Evolutionary conservation across 805 yeast species (phyloP), one percentile per base, ranked within the genome.

Genomic region (Naumovozyma baii): DNA sequence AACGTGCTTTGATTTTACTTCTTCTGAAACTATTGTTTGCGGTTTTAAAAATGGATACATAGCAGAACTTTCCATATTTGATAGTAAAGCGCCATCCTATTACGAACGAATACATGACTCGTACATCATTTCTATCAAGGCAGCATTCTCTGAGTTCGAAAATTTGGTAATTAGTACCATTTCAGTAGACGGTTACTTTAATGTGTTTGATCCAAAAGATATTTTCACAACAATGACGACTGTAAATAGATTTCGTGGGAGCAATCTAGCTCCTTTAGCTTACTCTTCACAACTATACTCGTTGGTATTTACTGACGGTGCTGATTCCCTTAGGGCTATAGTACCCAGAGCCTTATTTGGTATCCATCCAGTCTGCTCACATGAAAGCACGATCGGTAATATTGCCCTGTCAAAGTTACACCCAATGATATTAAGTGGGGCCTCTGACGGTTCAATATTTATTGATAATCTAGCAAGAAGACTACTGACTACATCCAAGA

Each of bases 1-100:
- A 4, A 68, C 77, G 1, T 56, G 73, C 28, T 70, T 64, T 45
- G 78, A 72, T 45, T 73, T 72, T 59, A 31, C 74, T 4, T 66
- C 67, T 8, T 49, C 64, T 4, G 60, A 63, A 2, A 62, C 52
- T 10, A 54, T 82, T 1, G 54, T 79, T 2, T 73, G 76, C 22
- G 90, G 88, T 0, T 69, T 74, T 4, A 55, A 66, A 2, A 70
- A 73, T 39, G 92, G 92, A 0, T 63, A 62, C 22, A 58, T 82
- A 8, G 78, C 76, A 0, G 86, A 80, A 50, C 78, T 69, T 42
- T 62, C 67, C 9, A 48, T 76, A 1, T 30, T 48, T 2, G 57
- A 57, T 5, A 42, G 47, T 0, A 40, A 37, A 2, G 16, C 39
- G 1, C 76, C 76, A 1, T 61, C 69, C 1, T 67, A 45, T 41